phyloP scores from a whole-genome alignment of 768 basidiomycete genomes.

The Leccinum barrowsii region DNA sequence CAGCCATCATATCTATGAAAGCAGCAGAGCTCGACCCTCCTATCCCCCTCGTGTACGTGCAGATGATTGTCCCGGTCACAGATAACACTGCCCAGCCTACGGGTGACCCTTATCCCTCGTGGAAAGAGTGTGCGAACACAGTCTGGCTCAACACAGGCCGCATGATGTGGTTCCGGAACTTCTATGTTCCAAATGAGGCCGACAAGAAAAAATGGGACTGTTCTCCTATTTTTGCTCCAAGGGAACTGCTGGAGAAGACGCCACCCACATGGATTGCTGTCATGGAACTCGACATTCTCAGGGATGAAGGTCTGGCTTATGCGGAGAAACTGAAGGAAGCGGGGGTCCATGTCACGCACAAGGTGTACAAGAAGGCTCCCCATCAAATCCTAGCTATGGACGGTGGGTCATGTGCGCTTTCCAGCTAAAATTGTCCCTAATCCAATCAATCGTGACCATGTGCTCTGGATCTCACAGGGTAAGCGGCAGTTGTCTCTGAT shows the following conservation, averaged over 20 bases:
- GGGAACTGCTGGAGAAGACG: constrained; percentile 46
- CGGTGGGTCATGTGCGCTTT: constrained; percentile 37
- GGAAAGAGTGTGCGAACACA: constrained; percentile 58
- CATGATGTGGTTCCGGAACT: constrained; percentile 72
- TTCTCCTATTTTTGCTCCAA: constrained; percentile 68
- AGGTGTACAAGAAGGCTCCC: constrained; percentile 60
- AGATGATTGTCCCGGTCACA: constrained; percentile 71
- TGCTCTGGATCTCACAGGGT: constrained; percentile 19
- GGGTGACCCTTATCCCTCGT: constrained; percentile 41
- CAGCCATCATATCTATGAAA: constrained; percentile 64
- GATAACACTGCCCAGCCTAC: constrained; percentile 62
- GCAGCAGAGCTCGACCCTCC: constrained; percentile 47
- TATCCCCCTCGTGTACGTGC: constrained; percentile 55
- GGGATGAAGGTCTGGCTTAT: constrained; percentile 65
- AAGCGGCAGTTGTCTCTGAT: constrained; percentile 1
- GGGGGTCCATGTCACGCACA: constrained; percentile 53
- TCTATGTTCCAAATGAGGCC: constrained; percentile 61
- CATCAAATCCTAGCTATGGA: constrained; percentile 78
- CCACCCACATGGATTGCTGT: constrained; percentile 67
- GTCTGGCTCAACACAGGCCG: constrained; percentile 59
- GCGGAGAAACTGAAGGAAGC: constrained; percentile 51
- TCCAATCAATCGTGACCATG: neutral
- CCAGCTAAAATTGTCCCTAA: neutral
- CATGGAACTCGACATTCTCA: constrained; percentile 65
- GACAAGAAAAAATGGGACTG: constrained; percentile 68